A percentile compares a stretch with the other conserved stretches of the same genome.
These are phyloP conservation scores for Claviceps monticola DNA, from an alignment of 2,329 filamentous ascomycete genomes.

Conservation along the genomic window DNA sequence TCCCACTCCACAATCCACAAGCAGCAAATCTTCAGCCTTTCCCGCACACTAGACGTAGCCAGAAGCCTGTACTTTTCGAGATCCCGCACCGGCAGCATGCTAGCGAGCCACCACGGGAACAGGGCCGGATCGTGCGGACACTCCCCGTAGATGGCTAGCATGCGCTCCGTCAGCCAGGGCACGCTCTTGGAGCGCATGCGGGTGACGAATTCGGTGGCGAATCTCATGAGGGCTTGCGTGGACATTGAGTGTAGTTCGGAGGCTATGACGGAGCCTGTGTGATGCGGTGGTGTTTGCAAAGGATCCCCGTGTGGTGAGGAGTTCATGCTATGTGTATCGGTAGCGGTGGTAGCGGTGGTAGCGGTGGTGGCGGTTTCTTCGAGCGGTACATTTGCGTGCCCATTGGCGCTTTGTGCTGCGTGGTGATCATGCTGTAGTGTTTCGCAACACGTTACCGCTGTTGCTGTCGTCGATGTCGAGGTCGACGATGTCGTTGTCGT, in stretches of 20 bases:
- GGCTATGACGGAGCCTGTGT: not conserved
- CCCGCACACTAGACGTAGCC: constrained; percentile 59
- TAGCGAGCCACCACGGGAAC: constrained; percentile 87
- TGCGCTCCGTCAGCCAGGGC: constrained; percentile 59
- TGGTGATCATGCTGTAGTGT: too few species aligned
- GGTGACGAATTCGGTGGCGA: constrained; percentile 52
- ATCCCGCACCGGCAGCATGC: constrained; percentile 63
- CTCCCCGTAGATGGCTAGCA: constrained; percentile 62
- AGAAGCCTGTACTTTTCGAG: constrained; percentile 68
- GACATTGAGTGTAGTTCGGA: constrained; percentile 34
- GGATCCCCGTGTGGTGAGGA: too few species aligned
- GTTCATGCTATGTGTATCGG: too few species aligned
- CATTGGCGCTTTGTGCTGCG: too few species aligned
- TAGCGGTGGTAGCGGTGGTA: too few species aligned
- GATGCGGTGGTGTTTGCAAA: not conserved
- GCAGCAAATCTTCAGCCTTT: constrained; percentile 71
- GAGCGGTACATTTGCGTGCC: too few species aligned
- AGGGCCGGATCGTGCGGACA: constrained; percentile 60
- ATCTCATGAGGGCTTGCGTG: constrained; percentile 54
- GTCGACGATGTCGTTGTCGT: too few species aligned
- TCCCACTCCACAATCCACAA: constrained; percentile 65
- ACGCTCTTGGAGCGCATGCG: constrained; percentile 56
- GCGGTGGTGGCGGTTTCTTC: too few species aligned
- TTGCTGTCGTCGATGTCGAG: too few species aligned
- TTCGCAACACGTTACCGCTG: too few species aligned